These are phyloP conservation scores for Aspergillus melleus DNA, from an alignment of 2,329 filamentous ascomycete species.

Conservation along the genomic window DNA sequence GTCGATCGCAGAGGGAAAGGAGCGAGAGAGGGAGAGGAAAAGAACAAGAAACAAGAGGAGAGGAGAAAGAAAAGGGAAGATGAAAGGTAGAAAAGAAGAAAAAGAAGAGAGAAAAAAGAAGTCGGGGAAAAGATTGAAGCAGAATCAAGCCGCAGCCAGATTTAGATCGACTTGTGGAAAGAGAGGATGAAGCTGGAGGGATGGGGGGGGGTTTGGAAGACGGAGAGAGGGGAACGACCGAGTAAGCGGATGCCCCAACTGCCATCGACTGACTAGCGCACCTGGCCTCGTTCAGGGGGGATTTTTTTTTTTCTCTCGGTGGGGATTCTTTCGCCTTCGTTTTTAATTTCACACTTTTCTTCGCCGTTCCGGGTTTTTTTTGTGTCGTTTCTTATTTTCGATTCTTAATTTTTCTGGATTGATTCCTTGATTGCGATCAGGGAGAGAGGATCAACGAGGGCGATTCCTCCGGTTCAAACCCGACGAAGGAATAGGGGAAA, in stretches of 20 bases:
- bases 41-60: background rate
- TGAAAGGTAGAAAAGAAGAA: slow-evolving; percentile 12
- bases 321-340: background rate
- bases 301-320: background rate
- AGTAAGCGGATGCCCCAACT: slow-evolving; percentile 25
- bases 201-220: slow-evolving; percentile 13
- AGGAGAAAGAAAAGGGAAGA: slow-evolving; percentile 6
- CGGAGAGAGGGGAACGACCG: slow-evolving; percentile 20
- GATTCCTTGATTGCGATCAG: background rate
- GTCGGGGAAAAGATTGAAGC: slow-evolving; percentile 2
- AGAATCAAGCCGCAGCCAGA: slow-evolving; percentile 8
- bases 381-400: background rate
- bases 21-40: background rate
- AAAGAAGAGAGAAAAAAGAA: slow-evolving; percentile 16
- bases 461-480: background rate
- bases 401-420: no score
- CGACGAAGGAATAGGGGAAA: slow-evolving; percentile 9
- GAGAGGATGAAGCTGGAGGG: slow-evolving; percentile 22
- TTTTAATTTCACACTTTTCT: background rate
- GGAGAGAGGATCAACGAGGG: background rate
- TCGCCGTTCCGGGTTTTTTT: background rate
- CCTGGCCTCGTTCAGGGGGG: background rate
- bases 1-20: background rate
- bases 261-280: slow-evolving; percentile 11
- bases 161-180: slow-evolving; percentile 10